A percentile compares a stretch with the other conserved stretches of the same genome.
phyloP scores from a whole-genome alignment of 73 alveolate species.

The Breviolum minutum region DNA sequence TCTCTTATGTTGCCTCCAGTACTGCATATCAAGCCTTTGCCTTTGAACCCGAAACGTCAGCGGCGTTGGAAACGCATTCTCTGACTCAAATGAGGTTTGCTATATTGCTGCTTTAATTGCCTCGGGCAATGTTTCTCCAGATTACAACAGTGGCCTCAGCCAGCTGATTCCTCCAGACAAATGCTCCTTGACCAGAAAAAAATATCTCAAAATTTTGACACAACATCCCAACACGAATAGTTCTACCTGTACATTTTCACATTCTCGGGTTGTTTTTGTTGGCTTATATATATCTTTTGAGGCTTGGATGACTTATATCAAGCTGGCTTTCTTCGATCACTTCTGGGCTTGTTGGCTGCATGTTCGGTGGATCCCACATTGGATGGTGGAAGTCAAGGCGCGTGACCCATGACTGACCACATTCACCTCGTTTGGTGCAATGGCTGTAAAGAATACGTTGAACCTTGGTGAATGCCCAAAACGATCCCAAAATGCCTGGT shows the following conservation, averaged over 20 bases:
- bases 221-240: background rate
- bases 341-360: slow-evolving; percentile 75
- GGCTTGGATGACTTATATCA: background rate
- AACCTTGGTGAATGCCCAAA: too few relatives aligned
- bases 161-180: slow-evolving; percentile 79
- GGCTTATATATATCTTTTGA: background rate
- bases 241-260: background rate
- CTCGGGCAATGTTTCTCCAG: slow-evolving; percentile 51
- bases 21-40: too few relatives aligned
- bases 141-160: slow-evolving; percentile 78
- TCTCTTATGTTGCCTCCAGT: too few relatives aligned
- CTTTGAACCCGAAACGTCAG: too few relatives aligned
- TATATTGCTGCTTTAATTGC: slow-evolving; percentile 56
- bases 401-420: too few relatives aligned
- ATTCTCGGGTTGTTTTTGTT: too few relatives aligned
- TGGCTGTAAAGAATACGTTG: too few relatives aligned
- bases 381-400: slow-evolving; percentile 49
- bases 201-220: too few relatives aligned
- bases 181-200: background rate
- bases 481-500: too few relatives aligned
- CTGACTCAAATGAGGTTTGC: slow-evolving; percentile 31
- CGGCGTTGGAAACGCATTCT: background rate
- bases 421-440: too few relatives aligned
- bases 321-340: slow-evolving; percentile 61
- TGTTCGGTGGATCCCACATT: slow-evolving; percentile 78